Percentiles rank a stretch among this genome's conserved stretches.
Evolutionary conservation across 2,329 filamentous ascomycete genomes (phyloP).

Genomic region (Corynespora cassiicola): DNA sequence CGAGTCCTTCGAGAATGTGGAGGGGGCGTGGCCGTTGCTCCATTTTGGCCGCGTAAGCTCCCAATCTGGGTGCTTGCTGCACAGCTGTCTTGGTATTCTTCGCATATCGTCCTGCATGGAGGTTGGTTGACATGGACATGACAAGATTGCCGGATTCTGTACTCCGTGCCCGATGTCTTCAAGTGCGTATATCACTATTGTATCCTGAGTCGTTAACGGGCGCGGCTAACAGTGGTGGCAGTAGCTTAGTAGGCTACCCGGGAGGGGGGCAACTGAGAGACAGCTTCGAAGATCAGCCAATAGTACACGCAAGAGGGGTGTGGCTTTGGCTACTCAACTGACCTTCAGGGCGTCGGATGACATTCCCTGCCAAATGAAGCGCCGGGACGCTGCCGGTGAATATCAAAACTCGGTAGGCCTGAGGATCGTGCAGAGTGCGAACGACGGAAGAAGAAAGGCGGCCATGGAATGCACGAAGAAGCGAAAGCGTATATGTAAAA

Average conservation of each 20-base stretch:
- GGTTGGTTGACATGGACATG: no score
- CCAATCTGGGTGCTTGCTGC: constrained; percentile 28
- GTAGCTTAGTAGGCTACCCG: no score
- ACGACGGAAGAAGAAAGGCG: constrained; percentile 21
- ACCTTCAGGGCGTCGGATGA: no score
- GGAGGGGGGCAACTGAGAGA: no score
- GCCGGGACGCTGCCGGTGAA: constrained; percentile 16
- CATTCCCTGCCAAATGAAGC: constrained; percentile 1
- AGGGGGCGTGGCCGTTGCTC: constrained; percentile 4
- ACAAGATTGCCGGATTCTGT: no score
- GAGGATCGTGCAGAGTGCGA: constrained; percentile 17
- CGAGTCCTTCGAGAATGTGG: constrained; percentile 2
- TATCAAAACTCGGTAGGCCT: constrained; percentile 17
- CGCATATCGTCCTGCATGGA: neutral
- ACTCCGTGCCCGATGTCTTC: no score
- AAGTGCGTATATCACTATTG: no score
- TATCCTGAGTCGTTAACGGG: no score
- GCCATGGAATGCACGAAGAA: constrained; percentile 24
- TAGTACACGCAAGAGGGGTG: no score
- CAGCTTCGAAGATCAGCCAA: no score
- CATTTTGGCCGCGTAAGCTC: constrained; percentile 35
- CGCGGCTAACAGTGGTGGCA: no score
- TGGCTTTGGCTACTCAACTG: no score
- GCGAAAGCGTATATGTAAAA: constrained; percentile 19
- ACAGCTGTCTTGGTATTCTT: constrained; percentile 16